phyloP scores from a whole-genome alignment of 306 rosid species.

The Vachellia collinsii region DNA sequence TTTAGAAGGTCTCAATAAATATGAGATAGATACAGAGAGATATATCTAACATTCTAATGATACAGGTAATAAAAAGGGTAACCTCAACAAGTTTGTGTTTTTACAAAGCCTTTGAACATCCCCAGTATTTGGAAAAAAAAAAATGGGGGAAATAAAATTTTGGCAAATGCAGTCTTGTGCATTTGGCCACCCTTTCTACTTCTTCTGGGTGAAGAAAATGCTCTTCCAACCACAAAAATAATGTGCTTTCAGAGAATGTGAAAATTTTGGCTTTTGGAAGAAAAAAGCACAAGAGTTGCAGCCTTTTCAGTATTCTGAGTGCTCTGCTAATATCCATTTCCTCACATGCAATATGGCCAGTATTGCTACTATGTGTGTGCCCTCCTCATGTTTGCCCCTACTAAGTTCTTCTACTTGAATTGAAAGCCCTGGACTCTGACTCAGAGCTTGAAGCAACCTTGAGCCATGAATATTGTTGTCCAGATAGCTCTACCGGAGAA shows the following conservation, averaged over 20 bases:
- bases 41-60: slow-evolving; percentile 16
- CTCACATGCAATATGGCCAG: slow-evolving; percentile 18
- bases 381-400: slow-evolving; percentile 12
- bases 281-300: neutral
- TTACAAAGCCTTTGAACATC: slow-evolving; percentile 44
- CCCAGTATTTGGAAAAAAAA: slow-evolving; percentile 28
- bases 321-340: slow-evolving; percentile 14
- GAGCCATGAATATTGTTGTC: slow-evolving; percentile 32
- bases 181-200: neutral
- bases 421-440: slow-evolving; percentile 54
- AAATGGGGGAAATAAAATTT: slow-evolving; percentile 37
- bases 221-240: neutral
- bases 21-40: neutral
- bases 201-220: neutral
- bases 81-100: slow-evolving; percentile 33
- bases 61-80: slow-evolving; percentile 27
- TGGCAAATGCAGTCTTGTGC: slow-evolving; percentile 32
- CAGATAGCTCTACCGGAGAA: slow-evolving; percentile 52
- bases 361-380: slow-evolving; percentile 24
- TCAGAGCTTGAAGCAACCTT: slow-evolving; percentile 47
- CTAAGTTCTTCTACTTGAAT: slow-evolving; percentile 9
- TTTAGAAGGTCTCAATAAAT: neutral
- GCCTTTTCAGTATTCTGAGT: neutral
- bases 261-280: neutral
- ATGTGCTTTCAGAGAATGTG: neutral